phyloP scores from a whole-genome alignment of 2,329 filamentous ascomycete species.

The Hypomyces rosellus region DNA sequence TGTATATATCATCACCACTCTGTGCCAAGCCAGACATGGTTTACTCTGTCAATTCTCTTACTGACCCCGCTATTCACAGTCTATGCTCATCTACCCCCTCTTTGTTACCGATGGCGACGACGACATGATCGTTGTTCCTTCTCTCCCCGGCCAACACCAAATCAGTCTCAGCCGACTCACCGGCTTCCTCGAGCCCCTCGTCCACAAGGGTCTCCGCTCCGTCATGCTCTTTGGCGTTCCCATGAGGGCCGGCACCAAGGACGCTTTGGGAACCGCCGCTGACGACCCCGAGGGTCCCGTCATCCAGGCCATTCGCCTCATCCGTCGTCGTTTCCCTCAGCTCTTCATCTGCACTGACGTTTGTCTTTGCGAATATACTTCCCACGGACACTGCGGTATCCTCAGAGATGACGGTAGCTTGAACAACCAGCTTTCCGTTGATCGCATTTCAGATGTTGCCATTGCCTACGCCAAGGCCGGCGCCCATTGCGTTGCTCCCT shows the following conservation, averaged over 20 bases:
- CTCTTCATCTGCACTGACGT: slow-evolving; percentile 91
- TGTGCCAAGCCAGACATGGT: neutral
- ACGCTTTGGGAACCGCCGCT: slow-evolving; percentile 83
- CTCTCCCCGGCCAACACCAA: slow-evolving; percentile 83
- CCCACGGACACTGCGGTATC: slow-evolving; percentile 95
- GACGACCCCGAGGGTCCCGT: slow-evolving; percentile 92
- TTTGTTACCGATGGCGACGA: slow-evolving; percentile 94
- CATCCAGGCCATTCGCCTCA: slow-evolving; percentile 75
- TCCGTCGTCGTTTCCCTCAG: slow-evolving; percentile 79
- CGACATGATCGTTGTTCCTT: slow-evolving; percentile 84
- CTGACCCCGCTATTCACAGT: slow-evolving; percentile 43
- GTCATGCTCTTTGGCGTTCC: slow-evolving; percentile 97
- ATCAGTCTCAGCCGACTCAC: slow-evolving; percentile 81
- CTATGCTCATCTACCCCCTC: slow-evolving; percentile 96
- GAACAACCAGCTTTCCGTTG: slow-evolving; percentile 89
- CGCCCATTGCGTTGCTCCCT: slow-evolving; percentile 93
- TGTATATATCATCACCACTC: slow-evolving; percentile 16
- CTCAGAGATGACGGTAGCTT: slow-evolving; percentile 85
- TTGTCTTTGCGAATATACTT: slow-evolving; percentile 97
- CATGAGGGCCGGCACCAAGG: slow-evolving; percentile 72
- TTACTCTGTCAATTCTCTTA: neutral
- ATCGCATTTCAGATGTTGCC: slow-evolving; percentile 96
- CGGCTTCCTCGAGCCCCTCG: slow-evolving; percentile 76
- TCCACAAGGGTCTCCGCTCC: slow-evolving; percentile 83
- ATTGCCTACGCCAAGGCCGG: slow-evolving; percentile 92